Evolutionary conservation across 1,139 yeast species (phyloP), one percentile per base, ranked within the genome.

Genomic region (Taphrina pruni): DNA sequence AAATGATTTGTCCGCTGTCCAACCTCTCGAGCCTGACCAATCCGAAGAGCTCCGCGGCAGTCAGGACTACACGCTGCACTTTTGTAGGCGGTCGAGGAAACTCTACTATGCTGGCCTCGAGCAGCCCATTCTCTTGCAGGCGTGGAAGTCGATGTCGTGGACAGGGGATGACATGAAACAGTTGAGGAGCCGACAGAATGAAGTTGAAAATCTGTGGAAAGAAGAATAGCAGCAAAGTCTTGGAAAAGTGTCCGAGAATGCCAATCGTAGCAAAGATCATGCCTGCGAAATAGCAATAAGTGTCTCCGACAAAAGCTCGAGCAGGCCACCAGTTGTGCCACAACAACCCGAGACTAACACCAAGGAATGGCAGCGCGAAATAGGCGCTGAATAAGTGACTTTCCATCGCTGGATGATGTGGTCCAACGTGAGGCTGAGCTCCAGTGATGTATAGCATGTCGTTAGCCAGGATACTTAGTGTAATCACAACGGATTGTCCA

Each of bases 221-320:
- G 77, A 94, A 88, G 77, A 94, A 88, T 50, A 93, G 79, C 78
- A 94, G 81, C 74, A 94, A 82, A 0, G 99, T 94, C 79, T 94
- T 94, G 61, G 97, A 90, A 77, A 93, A 95, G 80, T 94, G 99
- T 1, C 98, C 98, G 71, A 91, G 84, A 56, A 94, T 95, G 1
- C 98, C 98, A 38, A 91, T 97, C 50, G 93, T 95, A 0, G 98
- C 99, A 79, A 94, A 93, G 0, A 94, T 97, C 99, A 94, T 94
- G 2, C 99, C 99, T 43, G 97, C 91, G 78, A 94, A 92, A 79
- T 95, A 94, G 79, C 99, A 94, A 80, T 89, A 95, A 0, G 99
- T 94, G 77, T 94, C 99, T 35, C 99, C 99, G 3, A 95, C 99
- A 80, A 94, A 94, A 0, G 91, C 98, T 70, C 80, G 80, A 0